Evolutionary conservation across 164 flowering plant genomes (phyloP).

Genomic region (Cinnamomum chago): DNA sequence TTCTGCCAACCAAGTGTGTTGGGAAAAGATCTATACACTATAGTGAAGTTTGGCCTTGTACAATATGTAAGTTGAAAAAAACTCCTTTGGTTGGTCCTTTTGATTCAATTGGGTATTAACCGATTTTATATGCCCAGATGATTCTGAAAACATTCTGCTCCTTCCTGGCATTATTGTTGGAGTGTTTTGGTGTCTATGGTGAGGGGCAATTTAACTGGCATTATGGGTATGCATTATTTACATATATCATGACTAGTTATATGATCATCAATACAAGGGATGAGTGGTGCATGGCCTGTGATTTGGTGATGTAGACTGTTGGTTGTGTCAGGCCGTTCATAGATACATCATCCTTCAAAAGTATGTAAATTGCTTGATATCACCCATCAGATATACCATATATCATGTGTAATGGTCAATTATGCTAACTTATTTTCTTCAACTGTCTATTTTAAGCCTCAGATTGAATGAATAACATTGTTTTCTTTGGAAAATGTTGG

Average conservation of each 20-base stretch:
- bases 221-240: constrained; percentile 59
- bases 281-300: no score
- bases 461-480: background rate
- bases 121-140: constrained; percentile 51
- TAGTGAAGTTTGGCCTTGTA: constrained; percentile 75
- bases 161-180: constrained; percentile 68
- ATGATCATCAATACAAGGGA: background rate
- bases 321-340: background rate
- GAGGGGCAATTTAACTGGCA: constrained; percentile 91
- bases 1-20: constrained; percentile 45
- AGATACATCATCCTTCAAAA: background rate
- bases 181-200: constrained; percentile 78
- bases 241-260: background rate
- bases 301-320: background rate
- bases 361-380: background rate
- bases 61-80: constrained; percentile 64
- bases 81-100: background rate
- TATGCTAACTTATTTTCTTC: no score
- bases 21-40: constrained; percentile 53
- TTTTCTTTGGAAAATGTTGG: background rate
- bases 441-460: background rate
- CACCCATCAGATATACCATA: background rate
- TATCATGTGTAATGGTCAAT: no score
- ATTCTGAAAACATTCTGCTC: constrained; percentile 81
- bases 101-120: constrained; percentile 11